Conservation (phyloP, 441 rosid genomes). For the Pelargonium australe region DNA sequence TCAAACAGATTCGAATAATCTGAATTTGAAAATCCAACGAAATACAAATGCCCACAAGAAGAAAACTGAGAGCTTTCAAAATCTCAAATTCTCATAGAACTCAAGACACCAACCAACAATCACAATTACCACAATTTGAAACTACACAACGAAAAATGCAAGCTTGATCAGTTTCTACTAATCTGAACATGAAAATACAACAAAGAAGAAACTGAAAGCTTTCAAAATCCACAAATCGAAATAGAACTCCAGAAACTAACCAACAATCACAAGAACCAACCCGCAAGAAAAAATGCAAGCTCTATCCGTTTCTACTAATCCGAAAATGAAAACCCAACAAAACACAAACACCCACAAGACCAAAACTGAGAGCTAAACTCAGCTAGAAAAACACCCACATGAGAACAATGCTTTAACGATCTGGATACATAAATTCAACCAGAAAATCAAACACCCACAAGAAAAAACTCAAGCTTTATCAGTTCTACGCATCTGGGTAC, state of each 20-base stretch:
- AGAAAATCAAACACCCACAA: not conserved
- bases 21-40: constrained; percentile 3
- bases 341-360: not conserved
- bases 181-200: constrained; percentile 5
- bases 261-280: constrained; percentile 1
- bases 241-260: not conserved
- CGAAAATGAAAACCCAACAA: not conserved
- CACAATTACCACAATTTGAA: no score
- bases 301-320: not conserved
- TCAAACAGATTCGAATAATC: not conserved
- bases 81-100: no score
- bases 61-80: not conserved
- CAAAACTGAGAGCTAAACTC: not conserved
- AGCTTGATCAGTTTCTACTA: not conserved
- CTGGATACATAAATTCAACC: not conserved
- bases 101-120: no score
- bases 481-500: no score
- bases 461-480: no score
- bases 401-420: not conserved
- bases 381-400: no score
- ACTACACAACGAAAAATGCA: not conserved
- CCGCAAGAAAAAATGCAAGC: constrained; percentile 8
- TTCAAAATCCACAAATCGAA: not conserved
- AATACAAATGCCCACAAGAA: constrained; percentile 10
- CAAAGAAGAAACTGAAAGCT: constrained; percentile 11